Percentiles rank a stretch among this genome's conserved stretches.
Conservation (phyloP, 352 stramenopile species). For the Globisporangium takayamanum region DNA sequence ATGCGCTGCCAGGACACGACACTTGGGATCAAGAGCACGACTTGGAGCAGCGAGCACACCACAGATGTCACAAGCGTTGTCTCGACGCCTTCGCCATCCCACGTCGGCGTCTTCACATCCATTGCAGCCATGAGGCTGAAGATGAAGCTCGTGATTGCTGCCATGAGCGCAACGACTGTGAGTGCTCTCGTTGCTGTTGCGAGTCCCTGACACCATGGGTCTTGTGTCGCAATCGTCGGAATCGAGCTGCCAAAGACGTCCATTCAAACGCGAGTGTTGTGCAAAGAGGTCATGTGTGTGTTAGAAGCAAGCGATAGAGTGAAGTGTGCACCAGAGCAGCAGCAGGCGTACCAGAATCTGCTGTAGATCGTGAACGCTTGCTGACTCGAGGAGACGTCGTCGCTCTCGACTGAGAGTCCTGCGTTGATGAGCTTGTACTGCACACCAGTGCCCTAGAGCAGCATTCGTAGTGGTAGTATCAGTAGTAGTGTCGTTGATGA, state of each 20-base stretch:
- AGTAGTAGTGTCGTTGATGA: neutral
- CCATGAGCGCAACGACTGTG: conserved; percentile 43
- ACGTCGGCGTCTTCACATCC: conserved; percentile 60
- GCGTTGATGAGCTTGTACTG: conserved; percentile 82
- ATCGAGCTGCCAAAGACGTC: conserved; percentile 20
- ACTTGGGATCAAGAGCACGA: conserved; percentile 30
- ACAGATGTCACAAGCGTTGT: conserved; percentile 47
- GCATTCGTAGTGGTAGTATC: neutral
- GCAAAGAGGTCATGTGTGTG: neutral
- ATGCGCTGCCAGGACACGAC: conserved; percentile 58
- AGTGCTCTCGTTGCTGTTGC: conserved; percentile 40
- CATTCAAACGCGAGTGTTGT: neutral
- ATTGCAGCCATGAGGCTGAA: conserved; percentile 46
- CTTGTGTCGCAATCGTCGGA: conserved; percentile 24
- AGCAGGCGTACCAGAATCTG: conserved; percentile 28
- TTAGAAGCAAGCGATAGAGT: neutral
- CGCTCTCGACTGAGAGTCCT: conserved; percentile 32
- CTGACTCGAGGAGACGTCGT: conserved; percentile 16
- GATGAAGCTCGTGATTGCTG: conserved; percentile 46
- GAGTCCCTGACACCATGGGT: conserved; percentile 63
- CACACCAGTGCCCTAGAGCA: conserved; percentile 48
- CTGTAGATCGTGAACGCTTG: conserved; percentile 25
- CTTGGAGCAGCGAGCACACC: conserved; percentile 47
- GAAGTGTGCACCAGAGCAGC: neutral
- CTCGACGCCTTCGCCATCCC: conserved; percentile 59